A percentile compares a stretch with the other conserved stretches of the same genome.
These are phyloP conservation scores for Tulasnella calospora DNA, from an alignment of 768 basidiomycete species.

Conservation along the genomic window DNA sequence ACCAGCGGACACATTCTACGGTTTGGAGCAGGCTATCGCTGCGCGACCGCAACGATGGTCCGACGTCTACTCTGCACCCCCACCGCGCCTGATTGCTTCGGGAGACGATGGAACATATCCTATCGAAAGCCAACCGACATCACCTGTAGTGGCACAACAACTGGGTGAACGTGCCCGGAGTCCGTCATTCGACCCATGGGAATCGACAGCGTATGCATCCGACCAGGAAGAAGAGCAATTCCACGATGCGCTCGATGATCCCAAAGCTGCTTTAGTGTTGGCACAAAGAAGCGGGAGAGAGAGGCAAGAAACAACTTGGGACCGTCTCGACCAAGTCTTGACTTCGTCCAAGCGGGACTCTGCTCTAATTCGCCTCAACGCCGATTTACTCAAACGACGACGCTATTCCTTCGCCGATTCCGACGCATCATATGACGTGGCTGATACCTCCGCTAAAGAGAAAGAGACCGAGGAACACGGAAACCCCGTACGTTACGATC, in stretches of 20 bases:
- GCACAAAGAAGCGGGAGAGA: slow-evolving; percentile 55
- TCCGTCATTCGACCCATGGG: slow-evolving; percentile 28
- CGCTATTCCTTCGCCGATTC: not conserved
- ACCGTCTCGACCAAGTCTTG: slow-evolving; percentile 28
- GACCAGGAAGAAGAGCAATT: slow-evolving; percentile 13
- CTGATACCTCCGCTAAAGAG: not conserved
- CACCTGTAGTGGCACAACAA: not conserved
- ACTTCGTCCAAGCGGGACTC: not conserved
- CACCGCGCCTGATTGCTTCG: not conserved
- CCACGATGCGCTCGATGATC: not conserved
- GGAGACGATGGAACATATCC: not conserved
- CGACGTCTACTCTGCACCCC: slow-evolving; percentile 19
- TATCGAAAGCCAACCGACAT: not conserved
- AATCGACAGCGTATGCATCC: slow-evolving; percentile 28
- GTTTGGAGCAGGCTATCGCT: slow-evolving; percentile 29
- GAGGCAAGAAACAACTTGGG: slow-evolving; percentile 28
- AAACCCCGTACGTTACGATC: slow-evolving; percentile 26
- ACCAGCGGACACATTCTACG: slow-evolving; percentile 29
- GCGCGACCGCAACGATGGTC: slow-evolving; percentile 30
- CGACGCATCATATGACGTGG: not conserved
- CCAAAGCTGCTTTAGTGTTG: slow-evolving; percentile 45
- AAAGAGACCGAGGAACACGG: slow-evolving; percentile 11
- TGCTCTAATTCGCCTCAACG: slow-evolving; percentile 5
- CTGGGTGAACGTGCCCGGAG: not conserved
- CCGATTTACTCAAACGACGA: not conserved